A percentile compares a stretch with the other conserved stretches of the same genome.
phyloP scores from a whole-genome alignment of 805 yeast species.

The Suhomyces prunicola region DNA sequence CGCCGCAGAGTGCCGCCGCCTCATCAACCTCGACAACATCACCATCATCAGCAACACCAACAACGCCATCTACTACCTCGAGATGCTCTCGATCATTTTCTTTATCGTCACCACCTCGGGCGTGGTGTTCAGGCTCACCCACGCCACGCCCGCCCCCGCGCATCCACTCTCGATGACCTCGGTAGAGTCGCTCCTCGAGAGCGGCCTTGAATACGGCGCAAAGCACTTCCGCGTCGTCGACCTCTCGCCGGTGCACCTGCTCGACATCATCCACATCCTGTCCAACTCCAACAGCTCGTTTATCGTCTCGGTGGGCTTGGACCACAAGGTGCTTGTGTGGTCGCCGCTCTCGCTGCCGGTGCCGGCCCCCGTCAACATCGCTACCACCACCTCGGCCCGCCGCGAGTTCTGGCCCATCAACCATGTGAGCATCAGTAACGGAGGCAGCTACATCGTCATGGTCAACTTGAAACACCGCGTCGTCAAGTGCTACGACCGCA shows the following conservation, averaged over 20 bases:
- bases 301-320: conserved; percentile 68
- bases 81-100: conserved; percentile 48
- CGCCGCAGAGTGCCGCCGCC: conserved; percentile 8
- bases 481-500: conserved; percentile 61
- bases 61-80: conserved; percentile 53
- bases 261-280: conserved; percentile 61
- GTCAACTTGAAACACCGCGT: conserved; percentile 48
- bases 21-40: conserved; percentile 8
- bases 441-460: conserved; percentile 57
- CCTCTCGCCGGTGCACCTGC: conserved; percentile 38
- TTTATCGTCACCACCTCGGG: conserved; percentile 51
- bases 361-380: conserved; percentile 22
- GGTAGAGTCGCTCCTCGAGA: neutral
- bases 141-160: conserved; percentile 2
- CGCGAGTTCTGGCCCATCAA: conserved; percentile 60
- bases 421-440: conserved; percentile 52
- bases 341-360: conserved; percentile 47
- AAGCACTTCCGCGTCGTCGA: conserved; percentile 31
- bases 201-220: conserved; percentile 5
- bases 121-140: conserved; percentile 31
- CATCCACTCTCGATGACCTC: neutral
- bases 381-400: conserved; percentile 40
- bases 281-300: conserved; percentile 61
- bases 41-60: conserved; percentile 26
- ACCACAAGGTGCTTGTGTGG: conserved; percentile 71